phyloP scores from a whole-genome alignment of 179 eudicot species.

The Amaranthus tricolor region DNA sequence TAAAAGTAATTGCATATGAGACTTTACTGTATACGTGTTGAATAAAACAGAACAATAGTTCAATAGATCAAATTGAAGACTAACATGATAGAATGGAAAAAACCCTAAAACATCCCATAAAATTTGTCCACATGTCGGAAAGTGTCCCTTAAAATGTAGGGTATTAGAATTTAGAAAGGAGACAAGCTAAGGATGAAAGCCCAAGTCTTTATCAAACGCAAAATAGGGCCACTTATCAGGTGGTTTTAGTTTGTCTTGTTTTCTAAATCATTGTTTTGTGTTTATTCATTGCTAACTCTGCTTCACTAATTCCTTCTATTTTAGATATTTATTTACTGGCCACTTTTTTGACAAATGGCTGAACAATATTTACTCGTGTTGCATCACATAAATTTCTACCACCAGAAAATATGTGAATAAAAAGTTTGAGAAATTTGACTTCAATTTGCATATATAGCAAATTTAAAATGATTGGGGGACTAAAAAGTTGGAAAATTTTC shows the following conservation, averaged over 20 bases:
- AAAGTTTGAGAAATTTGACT: too few species aligned
- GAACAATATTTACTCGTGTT: background rate
- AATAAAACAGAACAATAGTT: background rate
- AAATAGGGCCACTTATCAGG: background rate
- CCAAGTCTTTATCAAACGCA: background rate
- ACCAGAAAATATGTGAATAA: too few species aligned
- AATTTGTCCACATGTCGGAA: slow-evolving; percentile 10
- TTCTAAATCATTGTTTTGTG: background rate
- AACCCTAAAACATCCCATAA: slow-evolving; percentile 6
- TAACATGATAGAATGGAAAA: background rate
- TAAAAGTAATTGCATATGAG: too few species aligned
- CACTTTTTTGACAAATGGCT: background rate
- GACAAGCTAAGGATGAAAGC: slow-evolving; percentile 3
- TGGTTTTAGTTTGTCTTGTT: background rate
- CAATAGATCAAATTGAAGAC: background rate
- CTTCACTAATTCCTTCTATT: background rate
- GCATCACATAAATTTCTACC: too few species aligned
- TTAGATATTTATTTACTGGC: background rate
- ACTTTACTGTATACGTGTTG: too few species aligned
- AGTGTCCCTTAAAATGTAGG: background rate
- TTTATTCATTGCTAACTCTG: background rate
- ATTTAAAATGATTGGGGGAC: too few species aligned
- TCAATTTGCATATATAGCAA: too few species aligned
- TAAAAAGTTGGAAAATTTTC: too few species aligned
- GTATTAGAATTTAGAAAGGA: background rate